phyloP scores from a whole-genome alignment of 345 rosid genomes.

The Linum usitatissimum region DNA sequence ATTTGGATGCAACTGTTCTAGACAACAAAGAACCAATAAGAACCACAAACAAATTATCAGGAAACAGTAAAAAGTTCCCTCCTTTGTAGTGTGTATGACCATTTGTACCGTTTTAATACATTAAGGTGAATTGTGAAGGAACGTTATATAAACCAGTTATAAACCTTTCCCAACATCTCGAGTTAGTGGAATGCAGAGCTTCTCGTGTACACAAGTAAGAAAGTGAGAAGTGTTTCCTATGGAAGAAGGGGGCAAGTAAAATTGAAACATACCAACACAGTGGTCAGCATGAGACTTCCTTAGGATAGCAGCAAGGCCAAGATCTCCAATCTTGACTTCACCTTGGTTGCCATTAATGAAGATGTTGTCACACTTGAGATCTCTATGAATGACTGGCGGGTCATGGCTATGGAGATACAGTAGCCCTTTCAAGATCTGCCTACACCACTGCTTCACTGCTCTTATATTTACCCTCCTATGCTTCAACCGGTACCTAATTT shows the following conservation, averaged over 20 bases:
- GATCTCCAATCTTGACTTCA: conserved; percentile 95
- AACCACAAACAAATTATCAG: background rate
- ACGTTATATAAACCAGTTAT: too few species aligned
- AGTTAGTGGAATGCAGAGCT: background rate
- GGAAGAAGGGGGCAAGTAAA: background rate
- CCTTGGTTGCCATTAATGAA: conserved; percentile 95
- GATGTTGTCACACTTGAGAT: conserved; percentile 93
- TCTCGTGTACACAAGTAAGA: too few species aligned
- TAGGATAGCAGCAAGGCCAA: conserved; percentile 87
- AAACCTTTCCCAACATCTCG: background rate
- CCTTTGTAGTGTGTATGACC: too few species aligned
- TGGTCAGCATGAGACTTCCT: conserved; percentile 78
- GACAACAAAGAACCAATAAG: background rate
- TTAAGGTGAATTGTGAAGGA: too few species aligned
- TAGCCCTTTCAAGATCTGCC: conserved; percentile 82
- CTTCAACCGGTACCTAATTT: conserved; percentile 55
- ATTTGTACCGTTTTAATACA: too few species aligned
- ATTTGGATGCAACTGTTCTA: too few species aligned
- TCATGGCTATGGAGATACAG: conserved; percentile 72
- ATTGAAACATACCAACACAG: conserved; percentile 63
- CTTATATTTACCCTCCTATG: conserved; percentile 81
- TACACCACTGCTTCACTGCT: conserved; percentile 89
- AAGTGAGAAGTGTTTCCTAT: too few species aligned
- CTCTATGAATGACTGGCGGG: conserved; percentile 94
- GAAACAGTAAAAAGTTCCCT: too few species aligned